These are phyloP conservation scores for Aspergillus brasiliensis DNA, from an alignment of 2,329 filamentous ascomycete species.

Conservation along the genomic window DNA sequence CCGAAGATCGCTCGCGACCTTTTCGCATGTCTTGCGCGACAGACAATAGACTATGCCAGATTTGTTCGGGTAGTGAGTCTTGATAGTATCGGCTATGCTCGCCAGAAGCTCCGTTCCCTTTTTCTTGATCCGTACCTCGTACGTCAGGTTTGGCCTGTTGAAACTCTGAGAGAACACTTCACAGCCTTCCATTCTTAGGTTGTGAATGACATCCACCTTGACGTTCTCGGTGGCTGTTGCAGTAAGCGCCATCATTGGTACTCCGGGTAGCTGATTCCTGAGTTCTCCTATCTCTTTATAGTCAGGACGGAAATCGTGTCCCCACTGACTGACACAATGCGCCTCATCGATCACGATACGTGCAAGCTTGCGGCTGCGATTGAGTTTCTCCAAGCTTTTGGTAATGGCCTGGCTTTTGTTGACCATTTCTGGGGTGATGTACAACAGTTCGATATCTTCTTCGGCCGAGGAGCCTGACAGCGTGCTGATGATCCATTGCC, in stretches of 20 bases:
- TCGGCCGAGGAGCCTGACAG: constrained; percentile 69
- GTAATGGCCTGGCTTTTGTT: constrained; percentile 74
- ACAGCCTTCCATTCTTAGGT: constrained; percentile 79
- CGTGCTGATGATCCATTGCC: constrained; percentile 65
- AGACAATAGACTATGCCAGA: constrained; percentile 94
- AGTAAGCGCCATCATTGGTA: constrained; percentile 92
- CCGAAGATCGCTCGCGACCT: constrained; percentile 69
- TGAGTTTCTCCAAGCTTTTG: constrained; percentile 66
- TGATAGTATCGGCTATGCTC: constrained; percentile 63
- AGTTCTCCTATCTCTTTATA: constrained; percentile 85
- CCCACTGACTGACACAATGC: constrained; percentile 99
- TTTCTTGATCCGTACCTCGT: constrained; percentile 76
- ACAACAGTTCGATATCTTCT: constrained; percentile 79
- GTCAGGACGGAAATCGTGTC: constrained; percentile 94
- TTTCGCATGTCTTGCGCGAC: constrained; percentile 79
- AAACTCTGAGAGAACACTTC: constrained; percentile 88
- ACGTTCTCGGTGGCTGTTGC: constrained; percentile 94
- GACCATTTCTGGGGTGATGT: constrained; percentile 97
- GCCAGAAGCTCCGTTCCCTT: constrained; percentile 59
- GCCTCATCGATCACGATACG: constrained; percentile 96
- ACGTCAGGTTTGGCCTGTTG: constrained; percentile 92
- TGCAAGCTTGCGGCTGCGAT: constrained; percentile 72
- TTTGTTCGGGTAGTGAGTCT: constrained; percentile 66
- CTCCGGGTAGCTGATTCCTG: constrained; percentile 69
- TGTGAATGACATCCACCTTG: constrained; percentile 86